Evolutionary conservation across 1,284 basidiomycete genomes (phyloP).

Genomic region (Pterula multifida): DNA sequence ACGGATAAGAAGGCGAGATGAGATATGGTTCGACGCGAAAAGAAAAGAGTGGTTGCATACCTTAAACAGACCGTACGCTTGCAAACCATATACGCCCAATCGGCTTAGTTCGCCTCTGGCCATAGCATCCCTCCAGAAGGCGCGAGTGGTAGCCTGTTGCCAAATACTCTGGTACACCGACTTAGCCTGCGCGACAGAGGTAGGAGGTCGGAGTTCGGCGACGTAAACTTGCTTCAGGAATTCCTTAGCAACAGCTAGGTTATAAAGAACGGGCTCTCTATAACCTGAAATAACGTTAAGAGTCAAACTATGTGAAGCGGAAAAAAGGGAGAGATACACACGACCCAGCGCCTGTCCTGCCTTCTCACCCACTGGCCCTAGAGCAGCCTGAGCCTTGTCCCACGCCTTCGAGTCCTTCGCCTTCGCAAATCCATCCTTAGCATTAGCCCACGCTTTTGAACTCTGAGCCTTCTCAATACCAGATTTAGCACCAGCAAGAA

Average conservation of each 20-base stretch:
- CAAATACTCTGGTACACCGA: slow-evolving; percentile 36
- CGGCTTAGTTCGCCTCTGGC: slow-evolving; percentile 40
- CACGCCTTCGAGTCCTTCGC: neutral
- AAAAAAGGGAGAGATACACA: neutral
- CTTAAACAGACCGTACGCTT: slow-evolving; percentile 32
- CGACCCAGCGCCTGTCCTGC: slow-evolving; percentile 1
- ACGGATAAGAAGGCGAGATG: too few relatives aligned
- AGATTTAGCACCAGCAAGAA: neutral
- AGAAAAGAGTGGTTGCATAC: neutral
- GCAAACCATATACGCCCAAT: slow-evolving; percentile 37
- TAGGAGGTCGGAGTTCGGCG: slow-evolving; percentile 43
- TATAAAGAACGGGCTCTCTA: slow-evolving; percentile 33
- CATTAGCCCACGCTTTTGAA: neutral
- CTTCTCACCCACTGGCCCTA: neutral
- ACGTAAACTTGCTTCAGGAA: slow-evolving; percentile 48
- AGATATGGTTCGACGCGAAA: neutral
- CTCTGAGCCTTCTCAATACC: neutral
- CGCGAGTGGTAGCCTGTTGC: slow-evolving; percentile 24
- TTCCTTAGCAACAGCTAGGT: slow-evolving; percentile 36
- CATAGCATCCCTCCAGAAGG: slow-evolving; percentile 32
- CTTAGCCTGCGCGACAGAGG: slow-evolving; percentile 26
- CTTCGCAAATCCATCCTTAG: slow-evolving; percentile 1
- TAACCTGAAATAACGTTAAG: slow-evolving; percentile 20
- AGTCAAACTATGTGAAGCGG: neutral
- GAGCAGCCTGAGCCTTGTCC: neutral